Conservation (phyloP, 176 grass and related monocot species). For the Lolium multiflorum region DNA sequence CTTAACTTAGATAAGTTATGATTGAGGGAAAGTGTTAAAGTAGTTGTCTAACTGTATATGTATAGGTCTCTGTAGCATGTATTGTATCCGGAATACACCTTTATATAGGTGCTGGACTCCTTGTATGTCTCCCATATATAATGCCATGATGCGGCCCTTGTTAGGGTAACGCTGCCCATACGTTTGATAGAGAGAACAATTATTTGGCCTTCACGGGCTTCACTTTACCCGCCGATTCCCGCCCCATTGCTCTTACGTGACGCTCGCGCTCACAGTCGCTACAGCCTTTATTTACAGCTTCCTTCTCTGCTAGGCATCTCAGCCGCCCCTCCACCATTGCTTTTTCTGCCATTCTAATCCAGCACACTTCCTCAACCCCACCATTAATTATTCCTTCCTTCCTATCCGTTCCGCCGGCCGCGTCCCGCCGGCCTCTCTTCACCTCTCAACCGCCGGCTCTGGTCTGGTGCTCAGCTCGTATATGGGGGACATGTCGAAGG, state of each 20-base stretch:
- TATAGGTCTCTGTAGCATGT: too few species aligned
- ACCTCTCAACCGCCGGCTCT: not conserved
- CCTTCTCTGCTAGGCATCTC: not conserved
- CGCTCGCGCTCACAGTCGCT: not conserved
- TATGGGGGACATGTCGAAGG: slow-evolving; percentile 52
- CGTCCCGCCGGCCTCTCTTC: not conserved
- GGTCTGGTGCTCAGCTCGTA: slow-evolving; percentile 6
- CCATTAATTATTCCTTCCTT: not conserved
- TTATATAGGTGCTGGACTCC: too few species aligned
- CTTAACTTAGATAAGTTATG: too few species aligned
- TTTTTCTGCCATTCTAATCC: not conserved
- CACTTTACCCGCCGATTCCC: not conserved
- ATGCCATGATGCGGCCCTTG: too few species aligned
- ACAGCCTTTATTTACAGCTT: slow-evolving; percentile 43
- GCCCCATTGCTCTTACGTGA: slow-evolving; percentile 21
- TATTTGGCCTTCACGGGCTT: slow-evolving; percentile 38
- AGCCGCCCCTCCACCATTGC: slow-evolving; percentile 30
- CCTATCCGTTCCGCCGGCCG: not conserved
- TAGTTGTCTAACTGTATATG: too few species aligned
- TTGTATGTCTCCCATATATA: too few species aligned
- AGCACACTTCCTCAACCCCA: not conserved
- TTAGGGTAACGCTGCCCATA: too few species aligned
- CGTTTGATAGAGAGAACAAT: slow-evolving; percentile 21
- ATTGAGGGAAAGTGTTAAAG: too few species aligned
- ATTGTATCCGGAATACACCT: too few species aligned